phyloP scores from a whole-genome alignment of 371 early-diverging fungal species.

The Coemansia sp. region DNA sequence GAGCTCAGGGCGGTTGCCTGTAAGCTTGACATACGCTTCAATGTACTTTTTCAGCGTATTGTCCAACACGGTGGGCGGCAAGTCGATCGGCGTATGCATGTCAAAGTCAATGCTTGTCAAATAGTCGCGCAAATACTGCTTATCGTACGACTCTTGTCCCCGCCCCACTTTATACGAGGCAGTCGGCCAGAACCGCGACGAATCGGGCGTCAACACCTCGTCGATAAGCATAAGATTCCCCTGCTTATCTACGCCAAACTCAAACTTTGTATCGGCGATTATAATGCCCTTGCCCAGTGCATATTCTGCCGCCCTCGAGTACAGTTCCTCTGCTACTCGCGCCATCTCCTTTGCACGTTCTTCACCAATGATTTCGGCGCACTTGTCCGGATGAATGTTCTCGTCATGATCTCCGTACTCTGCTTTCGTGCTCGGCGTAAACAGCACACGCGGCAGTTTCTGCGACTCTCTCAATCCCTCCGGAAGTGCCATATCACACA shows the following conservation, averaged over 20 bases:
- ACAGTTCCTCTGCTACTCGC: conserved; percentile 61
- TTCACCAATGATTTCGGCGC: conserved; percentile 82
- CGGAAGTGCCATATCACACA: conserved; percentile 88
- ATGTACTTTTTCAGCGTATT: conserved; percentile 87
- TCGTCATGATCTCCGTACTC: conserved; percentile 97
- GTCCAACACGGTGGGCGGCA: conserved; percentile 80
- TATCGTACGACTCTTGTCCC: conserved; percentile 92
- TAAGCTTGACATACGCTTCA: conserved; percentile 81
- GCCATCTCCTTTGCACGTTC: conserved; percentile 65
- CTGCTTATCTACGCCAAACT: conserved; percentile 89
- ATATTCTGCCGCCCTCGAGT: conserved; percentile 75
- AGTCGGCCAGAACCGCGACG: conserved; percentile 96
- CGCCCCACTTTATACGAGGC: conserved; percentile 74
- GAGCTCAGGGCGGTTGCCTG: conserved; percentile 70
- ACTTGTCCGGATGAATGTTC: conserved; percentile 91
- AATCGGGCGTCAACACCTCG: conserved; percentile 97
- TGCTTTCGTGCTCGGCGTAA: conserved; percentile 97
- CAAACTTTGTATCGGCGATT: conserved; percentile 98
- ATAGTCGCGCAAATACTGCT: conserved; percentile 94
- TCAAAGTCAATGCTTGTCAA: conserved; percentile 86
- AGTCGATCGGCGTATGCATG: conserved; percentile 66
- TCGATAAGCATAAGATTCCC: conserved; percentile 84
- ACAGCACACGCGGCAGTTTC: conserved; percentile 78
- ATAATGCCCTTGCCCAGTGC: conserved; percentile 86
- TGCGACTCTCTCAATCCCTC: conserved; percentile 79